Percentiles rank a stretch among this genome's conserved stretches.
These are phyloP conservation scores for Paramecium primaurelia DNA, from an alignment of 73 alveolate species.

Conservation along the genomic window DNA sequence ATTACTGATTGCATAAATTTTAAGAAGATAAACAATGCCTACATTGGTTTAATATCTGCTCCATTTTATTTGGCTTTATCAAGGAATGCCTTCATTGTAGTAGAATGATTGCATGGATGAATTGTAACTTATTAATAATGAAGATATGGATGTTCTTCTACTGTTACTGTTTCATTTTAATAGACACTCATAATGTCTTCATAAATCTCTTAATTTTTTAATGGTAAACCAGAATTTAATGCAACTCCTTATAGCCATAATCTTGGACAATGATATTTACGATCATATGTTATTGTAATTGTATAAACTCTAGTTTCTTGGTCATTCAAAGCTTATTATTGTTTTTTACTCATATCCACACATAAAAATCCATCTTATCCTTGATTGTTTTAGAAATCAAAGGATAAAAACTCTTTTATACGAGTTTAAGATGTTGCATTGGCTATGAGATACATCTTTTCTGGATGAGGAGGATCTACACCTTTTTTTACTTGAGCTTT, in stretches of 20 bases:
- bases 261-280: slow-evolving; percentile 43
- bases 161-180: slow-evolving; percentile 43
- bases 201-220: slow-evolving; percentile 15
- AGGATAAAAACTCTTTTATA: not conserved
- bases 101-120: slow-evolving; percentile 53
- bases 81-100: slow-evolving; percentile 40
- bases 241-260: slow-evolving; percentile 36
- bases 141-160: slow-evolving; percentile 43
- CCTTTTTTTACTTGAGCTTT: slow-evolving; percentile 4
- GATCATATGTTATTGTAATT: slow-evolving; percentile 10
- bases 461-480: slow-evolving; percentile 39
- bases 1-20: slow-evolving; percentile 42
- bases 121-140: slow-evolving; percentile 12
- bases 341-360: slow-evolving; percentile 14
- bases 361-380: slow-evolving; percentile 5
- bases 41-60: slow-evolving; percentile 26
- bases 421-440: slow-evolving; percentile 38
- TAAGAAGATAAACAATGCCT: slow-evolving; percentile 36
- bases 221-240: not conserved
- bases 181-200: slow-evolving; percentile 45
- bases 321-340: not conserved
- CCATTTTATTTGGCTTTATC: slow-evolving; percentile 42
- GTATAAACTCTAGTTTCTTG: slow-evolving; percentile 14
- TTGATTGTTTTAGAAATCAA: not conserved
- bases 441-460: slow-evolving; percentile 24